phyloP scores from a whole-genome alignment of 495 filamentous ascomycete genomes.

The Sporormia fimetaria region DNA sequence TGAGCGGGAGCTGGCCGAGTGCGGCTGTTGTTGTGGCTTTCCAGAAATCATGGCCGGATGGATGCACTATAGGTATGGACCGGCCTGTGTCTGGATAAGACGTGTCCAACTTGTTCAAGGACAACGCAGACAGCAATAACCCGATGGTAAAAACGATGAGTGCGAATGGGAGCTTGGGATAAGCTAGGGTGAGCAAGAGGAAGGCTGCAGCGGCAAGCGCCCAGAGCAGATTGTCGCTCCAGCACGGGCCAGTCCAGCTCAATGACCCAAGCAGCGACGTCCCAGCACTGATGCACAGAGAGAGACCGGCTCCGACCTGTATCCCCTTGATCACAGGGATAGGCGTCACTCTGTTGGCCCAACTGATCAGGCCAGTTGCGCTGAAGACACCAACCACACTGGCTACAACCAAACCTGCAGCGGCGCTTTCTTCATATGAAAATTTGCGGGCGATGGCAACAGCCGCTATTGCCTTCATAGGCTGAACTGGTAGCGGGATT shows the following conservation, averaged over 20 bases:
- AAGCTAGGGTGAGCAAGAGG: slow-evolving; percentile 50
- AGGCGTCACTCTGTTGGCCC: slow-evolving; percentile 61
- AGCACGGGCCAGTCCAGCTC: slow-evolving; percentile 45
- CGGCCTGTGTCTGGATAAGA: neutral
- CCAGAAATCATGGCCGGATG: slow-evolving; percentile 16
- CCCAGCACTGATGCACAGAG: slow-evolving; percentile 65
- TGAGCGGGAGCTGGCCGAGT: slow-evolving; percentile 78
- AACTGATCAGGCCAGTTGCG: slow-evolving; percentile 58
- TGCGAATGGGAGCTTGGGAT: slow-evolving; percentile 60
- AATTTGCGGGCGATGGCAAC: slow-evolving; percentile 63
- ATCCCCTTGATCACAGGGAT: slow-evolving; percentile 86
- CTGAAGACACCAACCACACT: slow-evolving; percentile 62
- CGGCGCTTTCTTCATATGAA: slow-evolving; percentile 54
- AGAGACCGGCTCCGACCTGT: slow-evolving; percentile 80
- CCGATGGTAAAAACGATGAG: slow-evolving; percentile 58
- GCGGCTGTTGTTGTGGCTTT: slow-evolving; percentile 20
- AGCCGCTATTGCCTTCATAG: slow-evolving; percentile 67
- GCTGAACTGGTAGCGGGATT: slow-evolving; percentile 72
- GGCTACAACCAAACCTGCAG: slow-evolving; percentile 68
- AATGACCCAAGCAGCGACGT: slow-evolving; percentile 48
- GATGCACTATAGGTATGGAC: slow-evolving; percentile 19
- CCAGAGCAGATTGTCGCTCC: slow-evolving; percentile 65
- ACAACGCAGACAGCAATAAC: slow-evolving; percentile 19
- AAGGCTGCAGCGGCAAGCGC: slow-evolving; percentile 55
- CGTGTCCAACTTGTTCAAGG: slow-evolving; percentile 1